phyloP scores from a whole-genome alignment of 306 rosid species.

The Cucurbita ficifolia region DNA sequence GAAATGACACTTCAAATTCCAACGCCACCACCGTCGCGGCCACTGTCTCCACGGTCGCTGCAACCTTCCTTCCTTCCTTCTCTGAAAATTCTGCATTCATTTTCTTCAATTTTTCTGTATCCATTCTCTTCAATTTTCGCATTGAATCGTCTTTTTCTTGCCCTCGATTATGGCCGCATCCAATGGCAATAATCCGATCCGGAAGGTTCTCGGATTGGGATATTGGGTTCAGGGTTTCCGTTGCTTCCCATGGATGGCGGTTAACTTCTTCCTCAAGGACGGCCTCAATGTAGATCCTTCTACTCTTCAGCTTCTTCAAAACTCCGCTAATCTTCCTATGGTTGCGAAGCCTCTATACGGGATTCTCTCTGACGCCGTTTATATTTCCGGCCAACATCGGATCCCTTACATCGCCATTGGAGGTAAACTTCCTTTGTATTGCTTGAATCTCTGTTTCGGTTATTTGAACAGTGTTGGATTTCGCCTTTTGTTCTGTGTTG shows the following conservation, averaged over 20 bases:
- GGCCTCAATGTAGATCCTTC: conserved; percentile 61
- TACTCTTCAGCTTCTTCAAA: conserved; percentile 70
- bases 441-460: not conserved
- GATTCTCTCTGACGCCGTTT: conserved; percentile 60
- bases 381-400: conserved; percentile 65
- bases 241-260: conserved; percentile 80
- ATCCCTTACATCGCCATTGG: conserved; percentile 80
- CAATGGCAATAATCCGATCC: conserved; percentile 17
- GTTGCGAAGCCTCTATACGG: conserved; percentile 82
- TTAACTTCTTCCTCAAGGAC: conserved; percentile 76
- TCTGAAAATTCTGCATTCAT: not conserved
- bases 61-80: not conserved
- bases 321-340: conserved; percentile 83
- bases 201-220: conserved; percentile 54
- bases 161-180: conserved; percentile 17
- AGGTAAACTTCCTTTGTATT: conserved; percentile 19
- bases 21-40: not conserved
- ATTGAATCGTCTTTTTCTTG: not conserved
- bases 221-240: conserved; percentile 87
- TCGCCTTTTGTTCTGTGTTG: not conserved
- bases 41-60: not conserved
- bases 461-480: too few species aligned
- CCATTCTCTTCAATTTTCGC: not conserved
- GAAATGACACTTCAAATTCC: not conserved
- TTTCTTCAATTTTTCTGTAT: not conserved